Evolutionary conservation across 768 basidiomycete genomes (phyloP), one percentile per base, ranked within the genome.

Genomic region (Hypholoma sublateritium): DNA sequence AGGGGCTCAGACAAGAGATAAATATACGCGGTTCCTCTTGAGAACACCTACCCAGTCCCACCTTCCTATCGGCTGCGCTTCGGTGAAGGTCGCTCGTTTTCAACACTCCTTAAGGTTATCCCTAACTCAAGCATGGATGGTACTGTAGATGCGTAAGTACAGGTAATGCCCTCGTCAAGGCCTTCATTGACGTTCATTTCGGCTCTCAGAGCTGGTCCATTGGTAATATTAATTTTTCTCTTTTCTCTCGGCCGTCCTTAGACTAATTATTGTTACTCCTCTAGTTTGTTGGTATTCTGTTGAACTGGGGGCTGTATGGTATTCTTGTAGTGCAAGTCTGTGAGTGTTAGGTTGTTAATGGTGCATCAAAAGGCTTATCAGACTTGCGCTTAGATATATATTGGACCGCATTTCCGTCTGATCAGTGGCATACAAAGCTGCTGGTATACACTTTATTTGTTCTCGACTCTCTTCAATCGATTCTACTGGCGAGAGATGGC

Each of bases 351-450:
- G 9, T 32, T 32, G 28, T 6, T 6, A 5, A 32, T 32, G 28
- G 28, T 9, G 5, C 28, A 32, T 32, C 28, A 5, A 9, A 32
- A 32, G 3, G 28, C 28, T 32, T 13, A 28, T 13, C 22, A 25
- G 25, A 13, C 21, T 47, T 7, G 24, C 25, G 11, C 39, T 41
- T 44, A 53, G 53, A 53, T 45, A 53, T 53, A 16, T 53, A 53
- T 36, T 53, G 53, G 53, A 53, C 53, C n/a, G 53, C 53, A 12
- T 53, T 53, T 21, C 53, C 53, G 44, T 53, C 53, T 25, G 53
- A 53, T 45, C 53, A 53, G 22, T 53, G 53, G 53, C 53, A 53
- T 35, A 53, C 53, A 5, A 53, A 53, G n/a, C 17, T 42, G 17
- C 41, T 53, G 8, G 53, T 53, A 2, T 53, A 53, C 19, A 34